Percentiles rank a stretch among this genome's conserved stretches.
Conservation (phyloP, 345 rosid species). For the Citrus sinensis region DNA sequence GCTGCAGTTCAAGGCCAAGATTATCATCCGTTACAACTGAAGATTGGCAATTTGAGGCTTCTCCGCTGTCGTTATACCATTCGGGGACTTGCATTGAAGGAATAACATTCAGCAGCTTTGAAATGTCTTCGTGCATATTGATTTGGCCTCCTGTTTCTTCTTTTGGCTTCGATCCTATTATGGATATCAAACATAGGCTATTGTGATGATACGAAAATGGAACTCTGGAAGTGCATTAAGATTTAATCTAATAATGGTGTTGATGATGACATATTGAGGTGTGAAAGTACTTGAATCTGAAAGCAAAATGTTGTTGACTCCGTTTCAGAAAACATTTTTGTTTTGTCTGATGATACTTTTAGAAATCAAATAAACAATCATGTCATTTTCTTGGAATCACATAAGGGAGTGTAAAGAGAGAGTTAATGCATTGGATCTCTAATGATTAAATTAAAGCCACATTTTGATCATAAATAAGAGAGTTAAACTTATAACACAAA, state of each 20-base stretch:
- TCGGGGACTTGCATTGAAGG: slow-evolving; percentile 30
- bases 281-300: not conserved
- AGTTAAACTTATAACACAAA: not conserved
- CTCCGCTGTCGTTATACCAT: slow-evolving; percentile 47
- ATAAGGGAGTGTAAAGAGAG: too few relatives aligned
- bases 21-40: slow-evolving; percentile 53
- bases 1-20: slow-evolving; percentile 59
- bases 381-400: too few relatives aligned
- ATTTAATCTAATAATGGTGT: not conserved
- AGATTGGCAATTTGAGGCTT: slow-evolving; percentile 53
- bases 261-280: not conserved
- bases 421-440: not conserved
- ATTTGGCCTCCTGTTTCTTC: slow-evolving; percentile 38
- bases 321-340: not conserved
- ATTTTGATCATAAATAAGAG: not conserved
- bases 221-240: not conserved
- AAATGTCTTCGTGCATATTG: slow-evolving; percentile 46
- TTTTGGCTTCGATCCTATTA: slow-evolving; percentile 32
- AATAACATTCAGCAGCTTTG: slow-evolving; percentile 29
- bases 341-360: not conserved
- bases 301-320: not conserved
- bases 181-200: not conserved
- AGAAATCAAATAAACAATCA: not conserved
- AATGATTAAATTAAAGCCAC: not conserved
- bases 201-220: too few relatives aligned